Evolutionary conservation across 176 grass and related monocot genomes (phyloP).

Genomic region (Zoysia pacifica): DNA sequence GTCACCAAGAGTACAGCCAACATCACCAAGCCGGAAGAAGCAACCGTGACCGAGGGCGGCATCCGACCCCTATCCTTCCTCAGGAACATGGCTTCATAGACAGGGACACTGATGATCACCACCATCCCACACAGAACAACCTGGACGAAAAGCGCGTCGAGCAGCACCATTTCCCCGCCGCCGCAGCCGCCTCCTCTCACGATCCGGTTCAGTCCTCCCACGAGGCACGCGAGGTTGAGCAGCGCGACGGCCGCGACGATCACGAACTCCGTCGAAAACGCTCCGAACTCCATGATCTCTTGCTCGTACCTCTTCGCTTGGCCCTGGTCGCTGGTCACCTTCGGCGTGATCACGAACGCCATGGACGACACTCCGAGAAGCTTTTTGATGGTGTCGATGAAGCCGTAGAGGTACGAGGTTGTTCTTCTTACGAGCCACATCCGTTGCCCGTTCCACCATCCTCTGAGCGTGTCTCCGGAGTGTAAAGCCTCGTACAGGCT

Average conservation of each 20-base stretch:
- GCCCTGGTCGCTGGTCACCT: conserved; percentile 49
- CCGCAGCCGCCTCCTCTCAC: conserved; percentile 3
- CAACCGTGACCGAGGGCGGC: conserved; percentile 49
- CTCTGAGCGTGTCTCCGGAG: conserved; percentile 51
- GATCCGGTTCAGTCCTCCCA: conserved; percentile 33
- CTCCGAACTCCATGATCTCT: conserved; percentile 80
- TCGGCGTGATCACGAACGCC: conserved; percentile 56
- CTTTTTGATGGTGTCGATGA: conserved; percentile 44
- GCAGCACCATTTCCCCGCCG: background rate
- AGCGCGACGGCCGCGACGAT: conserved; percentile 60
- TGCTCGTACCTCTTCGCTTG: conserved; percentile 61
- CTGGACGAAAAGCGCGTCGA: conserved; percentile 53
- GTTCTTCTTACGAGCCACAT: conserved; percentile 70
- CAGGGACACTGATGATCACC: conserved; percentile 54
- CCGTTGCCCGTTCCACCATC: conserved; percentile 80
- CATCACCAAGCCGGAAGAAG: conserved; percentile 43
- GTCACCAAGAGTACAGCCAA: conserved; percentile 33
- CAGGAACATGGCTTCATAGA: conserved; percentile 76
- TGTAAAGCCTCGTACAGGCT: conserved; percentile 52
- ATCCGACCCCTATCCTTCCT: conserved; percentile 69
- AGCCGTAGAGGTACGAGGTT: conserved; percentile 59
- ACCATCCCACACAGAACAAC: conserved; percentile 51
- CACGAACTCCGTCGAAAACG: conserved; percentile 50
- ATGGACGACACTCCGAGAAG: conserved; percentile 53
- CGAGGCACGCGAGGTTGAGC: conserved; percentile 57